A percentile compares a stretch with the other conserved stretches of the same genome.
phyloP scores from a whole-genome alignment of 1,284 basidiomycete species.

The Leccinum proximum region DNA sequence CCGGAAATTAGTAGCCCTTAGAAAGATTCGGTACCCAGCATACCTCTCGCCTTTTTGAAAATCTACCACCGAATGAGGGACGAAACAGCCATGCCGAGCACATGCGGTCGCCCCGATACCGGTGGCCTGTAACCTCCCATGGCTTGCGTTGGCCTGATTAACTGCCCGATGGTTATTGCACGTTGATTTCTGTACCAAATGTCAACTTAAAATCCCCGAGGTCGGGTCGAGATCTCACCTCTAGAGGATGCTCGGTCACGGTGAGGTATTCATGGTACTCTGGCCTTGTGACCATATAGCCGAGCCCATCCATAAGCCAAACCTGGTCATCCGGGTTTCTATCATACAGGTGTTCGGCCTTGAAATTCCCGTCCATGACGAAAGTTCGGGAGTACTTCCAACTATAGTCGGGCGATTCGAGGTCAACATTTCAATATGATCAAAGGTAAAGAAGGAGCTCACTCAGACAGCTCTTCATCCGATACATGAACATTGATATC shows the following conservation, averaged over 20 bases:
- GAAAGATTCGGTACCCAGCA: background rate
- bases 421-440: background rate
- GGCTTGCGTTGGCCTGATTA: slow-evolving; percentile 2
- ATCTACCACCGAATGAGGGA: slow-evolving; percentile 14
- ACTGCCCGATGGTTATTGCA: slow-evolving; percentile 14
- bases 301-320: slow-evolving; percentile 13
- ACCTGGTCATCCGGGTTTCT: background rate
- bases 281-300: slow-evolving; percentile 7
- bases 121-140: slow-evolving; percentile 8
- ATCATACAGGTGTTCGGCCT: slow-evolving; percentile 9
- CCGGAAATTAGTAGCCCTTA: background rate
- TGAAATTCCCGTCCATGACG: slow-evolving; percentile 18
- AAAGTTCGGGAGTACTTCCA: slow-evolving; percentile 7
- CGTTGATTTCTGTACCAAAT: background rate
- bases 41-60: slow-evolving; percentile 9
- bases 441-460: background rate
- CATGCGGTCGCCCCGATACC: slow-evolving; percentile 20
- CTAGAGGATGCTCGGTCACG: background rate
- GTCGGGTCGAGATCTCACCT: background rate
- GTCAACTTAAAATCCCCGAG: background rate
- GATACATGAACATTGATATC: slow-evolving; percentile 8
- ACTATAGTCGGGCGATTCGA: background rate
- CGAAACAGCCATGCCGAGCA: slow-evolving; percentile 18
- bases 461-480: background rate
- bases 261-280: background rate